Evolutionary conservation across 2,329 filamentous ascomycete species (phyloP).

Genomic region (Westerdykella sp.): DNA sequence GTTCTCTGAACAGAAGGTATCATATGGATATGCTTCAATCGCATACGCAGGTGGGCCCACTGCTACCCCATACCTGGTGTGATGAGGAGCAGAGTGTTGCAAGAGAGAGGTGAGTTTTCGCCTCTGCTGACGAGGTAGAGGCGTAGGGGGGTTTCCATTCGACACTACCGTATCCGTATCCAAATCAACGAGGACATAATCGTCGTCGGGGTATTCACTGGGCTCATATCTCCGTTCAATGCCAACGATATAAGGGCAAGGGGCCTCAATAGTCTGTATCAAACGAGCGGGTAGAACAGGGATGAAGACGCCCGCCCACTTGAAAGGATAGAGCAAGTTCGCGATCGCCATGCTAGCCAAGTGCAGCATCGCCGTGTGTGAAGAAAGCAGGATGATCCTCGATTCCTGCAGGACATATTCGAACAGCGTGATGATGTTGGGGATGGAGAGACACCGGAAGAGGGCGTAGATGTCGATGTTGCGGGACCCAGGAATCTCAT

Average conservation of each 20-base stretch:
- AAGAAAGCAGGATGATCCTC: slow-evolving; percentile 91
- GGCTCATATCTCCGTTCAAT: slow-evolving; percentile 88
- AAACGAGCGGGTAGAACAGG: slow-evolving; percentile 82
- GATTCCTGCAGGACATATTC: slow-evolving; percentile 92
- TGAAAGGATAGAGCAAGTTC: slow-evolving; percentile 80
- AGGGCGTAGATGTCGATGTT: slow-evolving; percentile 90
- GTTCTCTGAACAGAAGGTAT: slow-evolving; percentile 84
- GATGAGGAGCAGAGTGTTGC: slow-evolving; percentile 84
- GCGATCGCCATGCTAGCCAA: slow-evolving; percentile 82
- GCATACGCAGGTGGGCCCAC: slow-evolving; percentile 89
- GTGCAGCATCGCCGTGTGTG: slow-evolving; percentile 93
- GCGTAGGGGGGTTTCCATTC: slow-evolving; percentile 65
- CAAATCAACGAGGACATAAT: slow-evolving; percentile 90
- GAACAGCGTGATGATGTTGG: slow-evolving; percentile 86
- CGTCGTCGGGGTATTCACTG: slow-evolving; percentile 82
- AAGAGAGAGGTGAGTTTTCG: slow-evolving; percentile 83
- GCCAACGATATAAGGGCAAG: slow-evolving; percentile 94
- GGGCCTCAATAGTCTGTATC: slow-evolving; percentile 84
- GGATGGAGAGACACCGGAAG: slow-evolving; percentile 81
- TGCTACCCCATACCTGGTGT: slow-evolving; percentile 76
- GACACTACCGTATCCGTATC: slow-evolving; percentile 88
- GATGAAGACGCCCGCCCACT: slow-evolving; percentile 92
- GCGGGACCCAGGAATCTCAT: slow-evolving; percentile 87
- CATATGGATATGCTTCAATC: slow-evolving; percentile 84
- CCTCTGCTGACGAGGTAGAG: slow-evolving; percentile 80